Base-by-base conservation (phyloP, 164 flowering plant genomes). In the Protea cynaroides region DNA sequence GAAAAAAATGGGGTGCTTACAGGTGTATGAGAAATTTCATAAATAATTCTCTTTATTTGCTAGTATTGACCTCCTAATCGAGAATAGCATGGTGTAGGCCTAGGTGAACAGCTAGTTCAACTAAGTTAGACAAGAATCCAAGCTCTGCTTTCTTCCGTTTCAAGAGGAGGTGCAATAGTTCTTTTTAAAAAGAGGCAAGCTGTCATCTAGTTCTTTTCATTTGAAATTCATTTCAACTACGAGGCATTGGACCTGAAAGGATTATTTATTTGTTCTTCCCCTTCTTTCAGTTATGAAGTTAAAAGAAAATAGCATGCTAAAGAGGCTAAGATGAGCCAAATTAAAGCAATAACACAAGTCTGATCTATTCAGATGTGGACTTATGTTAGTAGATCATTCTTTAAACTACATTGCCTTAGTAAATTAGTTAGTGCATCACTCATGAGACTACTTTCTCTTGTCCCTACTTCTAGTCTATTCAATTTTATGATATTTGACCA, bases 131-230 rank as follows among this genome's bases (percentile, higher is more conserved):
- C 21, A 19, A n/a, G 15, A 82, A 69, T 54, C 59, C 71, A 54
- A 65, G 19, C 50, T 57, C 63, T 61, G 44, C 73, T 17, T 53
- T 60, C 59, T 83, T 80, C 75, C 72, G 55, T 68, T 83, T 85
- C 63, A 83, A 61, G 78, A 80, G 82, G 76, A 73, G 78, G 86
- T 49, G 90, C 90, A 57, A 86, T 85, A n/a, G n/a, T n/a, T n/a
- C n/a, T n/a, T n/a, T n/a, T n/a, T n/a, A n/a, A n/a, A 65, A 82
- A 73, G 77, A 83, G 88, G 84, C 86, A 88, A 93, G 86, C 59
- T 58, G 65, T 40, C 58, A 38, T 68, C 17, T 57, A 25, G 59
- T 19, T 65, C 19, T 53, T 60, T 46, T 65, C 13, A 50, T 36
- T 54, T 58, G 4, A 65, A 21, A 21, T 63, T 38, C 57, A 19